phyloP scores from a whole-genome alignment of 2,329 filamentous ascomycete genomes.

The Botrytis galanthina region DNA sequence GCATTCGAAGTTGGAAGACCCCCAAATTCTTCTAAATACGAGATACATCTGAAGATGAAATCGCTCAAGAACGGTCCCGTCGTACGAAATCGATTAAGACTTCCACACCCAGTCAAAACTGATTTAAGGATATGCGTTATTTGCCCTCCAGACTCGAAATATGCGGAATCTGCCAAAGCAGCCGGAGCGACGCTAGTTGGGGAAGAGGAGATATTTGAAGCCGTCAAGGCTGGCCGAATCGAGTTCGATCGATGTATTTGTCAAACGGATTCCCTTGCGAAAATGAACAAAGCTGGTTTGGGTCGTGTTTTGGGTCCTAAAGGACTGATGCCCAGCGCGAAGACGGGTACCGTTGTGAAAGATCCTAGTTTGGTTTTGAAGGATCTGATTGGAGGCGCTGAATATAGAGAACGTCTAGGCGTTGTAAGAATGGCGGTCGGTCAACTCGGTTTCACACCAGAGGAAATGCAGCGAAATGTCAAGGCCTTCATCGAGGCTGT shows the following conservation, averaged over 20 bases:
- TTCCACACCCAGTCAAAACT: constrained; percentile 87
- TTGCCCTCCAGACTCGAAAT: constrained; percentile 74
- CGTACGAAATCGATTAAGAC: constrained; percentile 80
- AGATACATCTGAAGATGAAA: constrained; percentile 77
- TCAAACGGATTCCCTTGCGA: constrained; percentile 73
- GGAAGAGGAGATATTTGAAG: constrained; percentile 80
- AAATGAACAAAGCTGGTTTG: constrained; percentile 76
- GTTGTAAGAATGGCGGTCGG: constrained; percentile 88
- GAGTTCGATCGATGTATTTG: constrained; percentile 89
- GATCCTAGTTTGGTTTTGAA: constrained; percentile 73
- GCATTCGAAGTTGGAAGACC: constrained; percentile 86
- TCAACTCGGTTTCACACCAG: constrained; percentile 83
- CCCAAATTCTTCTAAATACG: constrained; percentile 77
- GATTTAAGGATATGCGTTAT: constrained; percentile 89
- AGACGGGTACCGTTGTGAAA: constrained; percentile 83
- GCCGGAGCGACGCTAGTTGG: constrained; percentile 83
- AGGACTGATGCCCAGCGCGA: constrained; percentile 87
- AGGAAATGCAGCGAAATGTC: constrained; percentile 82
- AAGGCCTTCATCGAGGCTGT: constrained; percentile 71
- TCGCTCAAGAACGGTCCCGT: constrained; percentile 83
- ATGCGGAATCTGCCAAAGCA: constrained; percentile 68
- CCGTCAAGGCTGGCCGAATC: constrained; percentile 68
- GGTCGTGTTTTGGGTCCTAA: constrained; percentile 81
- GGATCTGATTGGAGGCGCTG: constrained; percentile 78
- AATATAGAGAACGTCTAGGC: constrained; percentile 83